A percentile compares a stretch with the other conserved stretches of the same genome.
Evolutionary conservation across 2,329 filamentous ascomycete genomes (phyloP).

Genomic region (Tolypocladium ophioglossoides): DNA sequence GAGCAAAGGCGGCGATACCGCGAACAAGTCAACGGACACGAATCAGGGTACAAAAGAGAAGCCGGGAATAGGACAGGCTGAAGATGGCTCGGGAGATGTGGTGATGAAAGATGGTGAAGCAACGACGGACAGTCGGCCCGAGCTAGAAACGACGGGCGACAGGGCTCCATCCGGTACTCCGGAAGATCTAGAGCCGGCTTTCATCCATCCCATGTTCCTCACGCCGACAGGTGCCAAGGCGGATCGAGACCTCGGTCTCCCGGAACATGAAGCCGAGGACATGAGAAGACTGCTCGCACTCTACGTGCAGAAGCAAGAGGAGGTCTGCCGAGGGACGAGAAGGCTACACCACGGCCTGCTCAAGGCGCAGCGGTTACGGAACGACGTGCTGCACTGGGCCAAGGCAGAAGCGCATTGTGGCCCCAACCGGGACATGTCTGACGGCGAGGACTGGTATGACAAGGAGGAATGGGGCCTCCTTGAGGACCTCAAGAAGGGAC

Average conservation of each 20-base stretch:
- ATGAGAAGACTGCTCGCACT: slow-evolving; percentile 62
- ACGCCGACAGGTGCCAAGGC: slow-evolving; percentile 51
- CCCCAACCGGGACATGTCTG: slow-evolving; percentile 62
- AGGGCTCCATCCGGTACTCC: slow-evolving; percentile 5
- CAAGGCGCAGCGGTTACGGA: slow-evolving; percentile 60
- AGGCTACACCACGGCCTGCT: slow-evolving; percentile 61
- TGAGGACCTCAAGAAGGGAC: slow-evolving; percentile 69
- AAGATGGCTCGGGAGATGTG: slow-evolving; percentile 5
- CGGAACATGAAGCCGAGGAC: slow-evolving; percentile 65
- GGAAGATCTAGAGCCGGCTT: slow-evolving; percentile 28
- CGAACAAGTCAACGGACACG: neutral
- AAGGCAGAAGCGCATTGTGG: slow-evolving; percentile 68
- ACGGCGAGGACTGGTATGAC: slow-evolving; percentile 86
- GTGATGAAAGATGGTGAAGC: slow-evolving; percentile 3
- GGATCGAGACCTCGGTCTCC: slow-evolving; percentile 62
- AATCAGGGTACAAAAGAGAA: neutral
- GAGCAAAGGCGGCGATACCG: neutral
- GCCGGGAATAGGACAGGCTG: neutral
- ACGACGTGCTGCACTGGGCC: slow-evolving; percentile 62
- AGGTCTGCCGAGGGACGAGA: slow-evolving; percentile 61
- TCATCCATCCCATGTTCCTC: slow-evolving; percentile 65
- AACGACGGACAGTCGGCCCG: slow-evolving; percentile 26
- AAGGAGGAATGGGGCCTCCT: slow-evolving; percentile 67
- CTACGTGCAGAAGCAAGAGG: slow-evolving; percentile 79
- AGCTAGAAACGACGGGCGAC: neutral